Conservation (phyloP, 129 eudicot genomes). For the Calendula officinalis region DNA sequence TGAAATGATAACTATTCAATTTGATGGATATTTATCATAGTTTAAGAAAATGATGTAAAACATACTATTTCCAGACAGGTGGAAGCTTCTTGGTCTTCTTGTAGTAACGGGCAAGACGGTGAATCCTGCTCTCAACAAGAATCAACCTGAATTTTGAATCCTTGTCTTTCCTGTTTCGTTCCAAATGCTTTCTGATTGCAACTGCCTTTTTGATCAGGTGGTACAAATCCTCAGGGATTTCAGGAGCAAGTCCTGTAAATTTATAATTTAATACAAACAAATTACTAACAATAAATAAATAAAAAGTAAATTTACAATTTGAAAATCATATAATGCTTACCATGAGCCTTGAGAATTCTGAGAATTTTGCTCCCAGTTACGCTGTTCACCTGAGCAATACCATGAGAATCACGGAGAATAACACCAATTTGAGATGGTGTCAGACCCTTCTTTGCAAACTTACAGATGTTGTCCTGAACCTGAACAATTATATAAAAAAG, state of each 20-base stretch:
- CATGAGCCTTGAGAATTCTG: constrained; percentile 59
- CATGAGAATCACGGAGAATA: constrained; percentile 70
- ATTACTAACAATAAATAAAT: not conserved
- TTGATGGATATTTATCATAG: too few species aligned
- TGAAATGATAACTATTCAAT: not conserved
- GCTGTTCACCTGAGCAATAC: constrained; percentile 66
- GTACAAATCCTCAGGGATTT: constrained; percentile 60
- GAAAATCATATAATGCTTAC: constrained; percentile 12
- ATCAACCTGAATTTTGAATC: constrained; percentile 63
- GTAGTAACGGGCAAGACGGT: constrained; percentile 64
- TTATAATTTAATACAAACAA: not conserved
- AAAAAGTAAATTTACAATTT: not conserved
- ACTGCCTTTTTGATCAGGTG: constrained; percentile 63
- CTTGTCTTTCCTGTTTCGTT: constrained; percentile 69
- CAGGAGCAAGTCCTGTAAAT: constrained; percentile 55
- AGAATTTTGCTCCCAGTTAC: constrained; percentile 65
- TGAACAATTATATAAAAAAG: not conserved
- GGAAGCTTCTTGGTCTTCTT: constrained; percentile 73
- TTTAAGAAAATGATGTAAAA: not conserved
- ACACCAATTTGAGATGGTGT: constrained; percentile 74
- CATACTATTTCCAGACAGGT: constrained; percentile 66
- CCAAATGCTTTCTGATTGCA: constrained; percentile 62
- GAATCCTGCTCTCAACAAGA: constrained; percentile 69
- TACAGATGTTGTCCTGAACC: constrained; percentile 64
- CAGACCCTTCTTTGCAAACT: constrained; percentile 67